phyloP scores from a whole-genome alignment of 1,284 basidiomycete genomes.

The Cutaneotrichosporon arboriforme region DNA sequence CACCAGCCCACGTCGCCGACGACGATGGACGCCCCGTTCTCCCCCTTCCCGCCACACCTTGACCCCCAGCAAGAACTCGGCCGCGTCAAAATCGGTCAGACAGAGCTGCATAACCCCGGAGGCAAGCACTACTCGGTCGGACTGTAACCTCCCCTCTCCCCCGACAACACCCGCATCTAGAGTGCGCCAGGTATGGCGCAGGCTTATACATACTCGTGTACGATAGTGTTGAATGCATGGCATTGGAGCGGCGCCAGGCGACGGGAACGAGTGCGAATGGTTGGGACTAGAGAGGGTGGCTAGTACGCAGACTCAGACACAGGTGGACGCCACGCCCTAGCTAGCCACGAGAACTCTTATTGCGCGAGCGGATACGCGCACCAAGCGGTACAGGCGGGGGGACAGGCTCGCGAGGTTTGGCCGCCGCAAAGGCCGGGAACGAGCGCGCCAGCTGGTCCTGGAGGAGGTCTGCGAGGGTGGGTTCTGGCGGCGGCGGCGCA shows the following conservation, averaged over 20 bases:
- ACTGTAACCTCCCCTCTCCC: too few relatives aligned
- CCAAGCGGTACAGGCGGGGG: neutral
- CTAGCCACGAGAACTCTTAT: neutral
- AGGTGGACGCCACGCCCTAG: too few relatives aligned
- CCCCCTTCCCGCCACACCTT: conserved; percentile 10
- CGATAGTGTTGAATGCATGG: conserved; percentile 8
- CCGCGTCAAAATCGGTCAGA: conserved; percentile 84
- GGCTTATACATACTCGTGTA: neutral
- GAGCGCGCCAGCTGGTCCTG: neutral
- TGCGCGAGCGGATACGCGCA: neutral
- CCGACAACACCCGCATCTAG: too few relatives aligned
- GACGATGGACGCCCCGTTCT: conserved; percentile 50
- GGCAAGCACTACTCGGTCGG: conserved; percentile 92
- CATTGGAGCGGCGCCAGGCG: too few relatives aligned
- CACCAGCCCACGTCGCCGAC: conserved; percentile 37
- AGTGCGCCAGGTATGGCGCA: too few relatives aligned
- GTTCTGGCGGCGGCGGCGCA: conserved; percentile 4
- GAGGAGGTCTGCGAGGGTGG: neutral
- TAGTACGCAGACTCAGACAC: too few relatives aligned
- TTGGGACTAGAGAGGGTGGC: too few relatives aligned
- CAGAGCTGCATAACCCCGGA: conserved; percentile 79
- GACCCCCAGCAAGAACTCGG: conserved; percentile 16
- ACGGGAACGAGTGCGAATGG: too few relatives aligned
- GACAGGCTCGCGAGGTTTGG: neutral
- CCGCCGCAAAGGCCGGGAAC: conserved; percentile 3